Evolutionary conservation across 2,329 filamentous ascomycete genomes (phyloP), one percentile per base, ranked within the genome.

Genomic region (Didymella segeticola): DNA sequence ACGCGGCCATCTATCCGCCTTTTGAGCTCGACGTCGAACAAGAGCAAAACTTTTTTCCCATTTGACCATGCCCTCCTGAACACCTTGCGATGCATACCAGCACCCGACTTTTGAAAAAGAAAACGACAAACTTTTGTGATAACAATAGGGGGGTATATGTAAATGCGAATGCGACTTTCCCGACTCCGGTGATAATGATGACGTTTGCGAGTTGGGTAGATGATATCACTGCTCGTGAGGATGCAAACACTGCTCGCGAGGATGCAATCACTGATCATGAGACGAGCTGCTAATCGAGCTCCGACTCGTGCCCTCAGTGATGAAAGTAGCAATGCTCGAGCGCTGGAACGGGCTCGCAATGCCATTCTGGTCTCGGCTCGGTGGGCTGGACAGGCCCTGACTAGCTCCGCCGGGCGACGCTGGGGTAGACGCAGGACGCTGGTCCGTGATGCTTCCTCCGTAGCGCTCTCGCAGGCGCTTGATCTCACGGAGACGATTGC

Each of bases 401-500:
- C 51, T 51, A 17, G 43, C 34, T 20, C 42, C 27, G 9, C 47
- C 30, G 10, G 70, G 67, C 11, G 66, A 68, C 19, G 64, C 66
- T 37, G 66, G 62, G 1, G 64, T 58, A 1, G 63, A 51, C 11
- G 57, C 42, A 19, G 58, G 34, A 2, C 60, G 51, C 2, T 55
- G 22, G 14, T 66, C 58, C 29, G 38, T 42, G 7, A 41, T 33
- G 20, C 43, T 53, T 15, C 60, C 61, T 1, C 68, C 66, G 27
- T 73, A 70, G 23, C 72, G 85, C 53, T 96, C 90, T 23, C 92
- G 86, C 43, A 99, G 82, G 37, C 86, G 84, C 70, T 89, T 89
- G 70, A 99, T 96, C 71, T 93, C 90, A 42, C 89, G 86, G 11
- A 98, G 83, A 42, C 95, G 87, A 64, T 89, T 90, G 53, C 91